Percentiles rank a stretch among this genome's conserved stretches.
phyloP scores from a whole-genome alignment of 2,329 filamentous ascomycete species.

The Talaromyces sp. region DNA sequence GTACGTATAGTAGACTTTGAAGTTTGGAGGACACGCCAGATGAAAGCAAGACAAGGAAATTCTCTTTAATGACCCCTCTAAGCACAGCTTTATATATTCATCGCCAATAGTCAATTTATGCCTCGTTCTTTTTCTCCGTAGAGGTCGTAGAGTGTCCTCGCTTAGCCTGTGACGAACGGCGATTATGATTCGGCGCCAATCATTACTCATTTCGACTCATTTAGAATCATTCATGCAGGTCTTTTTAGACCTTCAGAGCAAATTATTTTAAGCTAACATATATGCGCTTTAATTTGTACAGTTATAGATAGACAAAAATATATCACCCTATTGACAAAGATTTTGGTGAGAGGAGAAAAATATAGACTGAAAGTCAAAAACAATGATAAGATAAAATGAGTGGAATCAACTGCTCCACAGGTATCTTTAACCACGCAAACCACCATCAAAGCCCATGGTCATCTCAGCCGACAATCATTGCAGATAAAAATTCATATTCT shows the following conservation, averaged over 20 bases:
- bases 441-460: too few relatives aligned
- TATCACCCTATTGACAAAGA: too few relatives aligned
- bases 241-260: too few relatives aligned
- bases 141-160: too few relatives aligned
- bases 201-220: conserved; percentile 3
- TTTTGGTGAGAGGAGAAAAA: too few relatives aligned
- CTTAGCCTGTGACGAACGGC: not conserved
- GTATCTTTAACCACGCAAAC: not conserved
- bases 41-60: not conserved
- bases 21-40: not conserved
- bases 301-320: too few relatives aligned
- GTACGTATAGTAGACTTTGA: not conserved
- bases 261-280: not conserved
- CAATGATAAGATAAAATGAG: too few relatives aligned
- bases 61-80: not conserved
- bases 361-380: too few relatives aligned
- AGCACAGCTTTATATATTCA: too few relatives aligned
- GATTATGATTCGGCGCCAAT: not conserved
- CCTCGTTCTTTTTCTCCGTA: too few relatives aligned
- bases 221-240: not conserved
- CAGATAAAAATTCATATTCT: conserved; percentile 13
- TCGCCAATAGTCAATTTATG: too few relatives aligned
- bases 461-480: not conserved
- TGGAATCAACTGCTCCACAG: not conserved
- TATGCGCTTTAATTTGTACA: not conserved